Evolutionary conservation across 73 alveolate genomes (phyloP).

Genomic region (Halteria grandinella): DNA sequence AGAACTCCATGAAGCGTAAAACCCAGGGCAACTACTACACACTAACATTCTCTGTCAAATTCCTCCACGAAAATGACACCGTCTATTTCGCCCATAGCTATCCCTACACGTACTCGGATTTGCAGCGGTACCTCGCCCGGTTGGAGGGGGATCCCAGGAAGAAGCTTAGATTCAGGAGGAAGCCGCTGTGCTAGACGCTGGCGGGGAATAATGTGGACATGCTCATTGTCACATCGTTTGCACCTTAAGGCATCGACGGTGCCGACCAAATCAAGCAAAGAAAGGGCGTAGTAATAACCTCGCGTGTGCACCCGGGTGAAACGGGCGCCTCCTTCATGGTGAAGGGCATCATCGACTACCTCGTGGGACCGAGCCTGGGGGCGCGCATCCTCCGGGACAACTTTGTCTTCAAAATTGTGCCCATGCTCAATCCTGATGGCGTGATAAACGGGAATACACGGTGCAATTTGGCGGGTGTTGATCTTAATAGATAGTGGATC

Average conservation of each 20-base stretch:
- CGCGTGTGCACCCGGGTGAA: constrained; percentile 86
- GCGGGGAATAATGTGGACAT: constrained; percentile 48
- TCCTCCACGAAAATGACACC: constrained; percentile 71
- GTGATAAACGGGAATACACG: constrained; percentile 82
- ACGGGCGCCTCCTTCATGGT: constrained; percentile 78
- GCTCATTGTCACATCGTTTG: constrained; percentile 36
- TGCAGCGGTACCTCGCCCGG: constrained; percentile 36
- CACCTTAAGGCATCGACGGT: neutral
- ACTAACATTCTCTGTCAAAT: constrained; percentile 61
- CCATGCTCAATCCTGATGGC: constrained; percentile 88
- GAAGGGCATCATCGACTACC: constrained; percentile 77
- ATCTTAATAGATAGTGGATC: constrained; percentile 80
- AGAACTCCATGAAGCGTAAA: constrained; percentile 50
- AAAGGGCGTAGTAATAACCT: constrained; percentile 74
- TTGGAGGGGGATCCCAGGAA: constrained; percentile 33
- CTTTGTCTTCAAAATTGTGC: constrained; percentile 76
- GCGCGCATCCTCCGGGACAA: constrained; percentile 79
- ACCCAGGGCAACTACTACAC: constrained; percentile 60
- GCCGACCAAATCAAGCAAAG: constrained; percentile 53
- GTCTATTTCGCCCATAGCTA: constrained; percentile 82
- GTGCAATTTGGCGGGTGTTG: constrained; percentile 82
- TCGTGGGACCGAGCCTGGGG: constrained; percentile 78
- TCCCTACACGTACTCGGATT: constrained; percentile 38
- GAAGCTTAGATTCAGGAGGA: constrained; percentile 19
- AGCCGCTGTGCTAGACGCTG: constrained; percentile 34